phyloP scores from a whole-genome alignment of 345 rosid species.

The Atalantia buxifolia region DNA sequence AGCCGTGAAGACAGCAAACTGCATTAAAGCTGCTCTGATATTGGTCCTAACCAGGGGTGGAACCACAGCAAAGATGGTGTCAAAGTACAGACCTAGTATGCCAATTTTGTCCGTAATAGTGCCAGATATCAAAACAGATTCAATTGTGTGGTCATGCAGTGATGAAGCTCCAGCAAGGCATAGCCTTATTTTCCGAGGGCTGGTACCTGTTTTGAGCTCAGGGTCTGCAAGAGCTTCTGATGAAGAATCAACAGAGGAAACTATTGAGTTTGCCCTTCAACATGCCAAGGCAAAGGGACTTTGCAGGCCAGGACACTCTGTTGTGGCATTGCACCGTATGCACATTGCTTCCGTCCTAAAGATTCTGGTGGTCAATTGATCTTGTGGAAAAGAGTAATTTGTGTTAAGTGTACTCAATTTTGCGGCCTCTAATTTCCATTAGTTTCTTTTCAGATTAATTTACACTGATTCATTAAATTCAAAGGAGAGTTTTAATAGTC shows the following conservation, averaged over 20 bases:
- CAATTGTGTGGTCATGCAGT: constrained; percentile 48
- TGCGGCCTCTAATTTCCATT: neutral
- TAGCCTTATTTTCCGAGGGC: constrained; percentile 54
- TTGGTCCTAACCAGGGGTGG: constrained; percentile 59
- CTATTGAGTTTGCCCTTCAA: constrained; percentile 39
- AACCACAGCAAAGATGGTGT: constrained; percentile 51
- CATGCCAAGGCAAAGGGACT: constrained; percentile 47
- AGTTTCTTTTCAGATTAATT: neutral
- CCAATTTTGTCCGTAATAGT: constrained; percentile 55
- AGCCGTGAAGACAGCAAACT: constrained; percentile 47
- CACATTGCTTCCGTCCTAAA: constrained; percentile 54
- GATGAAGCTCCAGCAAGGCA: constrained; percentile 54
- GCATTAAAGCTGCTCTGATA: constrained; percentile 42
- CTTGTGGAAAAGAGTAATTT: neutral
- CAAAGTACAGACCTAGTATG: constrained; percentile 57
- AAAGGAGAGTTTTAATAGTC: neutral
- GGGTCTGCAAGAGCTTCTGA: constrained; percentile 46
- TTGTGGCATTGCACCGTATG: constrained; percentile 51
- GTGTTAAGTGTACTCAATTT: neutral
- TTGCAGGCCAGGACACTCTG: constrained; percentile 44
- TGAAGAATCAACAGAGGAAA: constrained; percentile 51
- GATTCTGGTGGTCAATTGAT: constrained; percentile 41
- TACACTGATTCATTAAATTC: neutral
- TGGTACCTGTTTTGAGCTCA: constrained; percentile 48
- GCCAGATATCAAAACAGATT: constrained; percentile 45